Evolutionary conservation across 192 early-diverging fungal genomes (phyloP), one percentile per base, ranked within the genome.

Genomic region (Podila epigama): DNA sequence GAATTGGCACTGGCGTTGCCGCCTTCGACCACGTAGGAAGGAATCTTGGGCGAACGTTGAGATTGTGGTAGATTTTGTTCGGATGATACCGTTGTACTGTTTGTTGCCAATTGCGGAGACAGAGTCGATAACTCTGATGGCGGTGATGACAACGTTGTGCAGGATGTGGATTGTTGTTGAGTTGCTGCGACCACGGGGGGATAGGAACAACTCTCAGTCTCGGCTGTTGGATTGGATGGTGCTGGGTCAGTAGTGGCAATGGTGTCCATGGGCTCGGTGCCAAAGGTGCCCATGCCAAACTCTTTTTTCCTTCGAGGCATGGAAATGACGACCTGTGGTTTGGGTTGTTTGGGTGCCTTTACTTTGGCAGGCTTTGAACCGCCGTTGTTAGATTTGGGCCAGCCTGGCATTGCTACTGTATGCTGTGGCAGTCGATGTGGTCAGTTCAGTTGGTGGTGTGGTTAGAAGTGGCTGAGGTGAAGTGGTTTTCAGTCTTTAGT

Each of bases 251-350:
- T 18, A 18, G 59, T 35, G 25, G 51, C 29, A 29, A 48, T 56
- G 16, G 35, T 41, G 15, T 64, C 70, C 28, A 25, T 34, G n/a
- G 53, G 29, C 18, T 59, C 63, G 20, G 44, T 60, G 3, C 70
- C 70, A 56, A 75, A 75, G 7, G 63, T 66, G 16, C 48, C 63
- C 58, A 66, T 66, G 2, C 63, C 70, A 66, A 75, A 66, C 51
- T 75, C 70, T 36, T 55, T 55, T 42, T 48, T 60, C 18, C 51
- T 36, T 37, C 63, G 37, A 22, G 70, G 70, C 70, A 75, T 75
- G 4, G 64, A n/a, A 13, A 75, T 75, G 8, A 66, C 51, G 16
- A 60, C 51, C 33, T 53, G 57, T 36, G 63, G 27, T 55, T 53
- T 53, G 28, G 51, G 63, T 39, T 42, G 63, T 40, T 66, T 66